Evolutionary conservation across 306 rosid genomes (phyloP).

Genomic region (Dicorynia guianensis): DNA sequence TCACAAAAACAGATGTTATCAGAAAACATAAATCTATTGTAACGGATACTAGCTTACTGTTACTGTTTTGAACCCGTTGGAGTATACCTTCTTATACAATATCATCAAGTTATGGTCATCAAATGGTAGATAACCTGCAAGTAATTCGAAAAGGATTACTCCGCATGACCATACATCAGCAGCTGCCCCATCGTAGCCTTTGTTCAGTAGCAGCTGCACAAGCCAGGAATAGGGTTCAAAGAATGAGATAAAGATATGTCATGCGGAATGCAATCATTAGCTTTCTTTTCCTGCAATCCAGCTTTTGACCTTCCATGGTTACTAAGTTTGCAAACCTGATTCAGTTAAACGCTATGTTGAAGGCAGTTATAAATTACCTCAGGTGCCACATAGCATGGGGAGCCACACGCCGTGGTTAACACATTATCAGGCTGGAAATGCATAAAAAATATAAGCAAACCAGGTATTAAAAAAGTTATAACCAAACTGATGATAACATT

Average conservation of each 20-base stretch:
- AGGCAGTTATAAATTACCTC: constrained; percentile 58
- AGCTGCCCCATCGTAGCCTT: constrained; percentile 78
- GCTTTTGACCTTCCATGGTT: constrained; percentile 6
- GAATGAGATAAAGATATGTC: neutral
- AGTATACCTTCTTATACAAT: constrained; percentile 70
- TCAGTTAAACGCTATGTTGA: neutral
- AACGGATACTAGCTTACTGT: constrained; percentile 10
- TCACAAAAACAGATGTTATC: constrained; percentile 31
- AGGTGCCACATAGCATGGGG: constrained; percentile 89
- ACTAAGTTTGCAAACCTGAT: constrained; percentile 7
- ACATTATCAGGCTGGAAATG: constrained; percentile 59
- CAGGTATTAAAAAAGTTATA: neutral
- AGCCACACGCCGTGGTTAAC: constrained; percentile 75
- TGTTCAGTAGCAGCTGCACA: constrained; percentile 60
- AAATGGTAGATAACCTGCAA: constrained; percentile 80
- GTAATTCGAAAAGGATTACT: constrained; percentile 77
- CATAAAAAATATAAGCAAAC: constrained; percentile 35
- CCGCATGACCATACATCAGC: constrained; percentile 96
- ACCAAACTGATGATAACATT: constrained; percentile 10
- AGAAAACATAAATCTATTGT: constrained; percentile 35
- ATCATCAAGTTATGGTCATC: constrained; percentile 65
- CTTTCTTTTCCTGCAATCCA: neutral
- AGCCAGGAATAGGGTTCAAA: neutral
- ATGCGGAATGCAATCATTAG: neutral
- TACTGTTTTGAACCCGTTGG: neutral